phyloP scores from a whole-genome alignment of 768 basidiomycete genomes.

The Naganishia vishniacii region DNA sequence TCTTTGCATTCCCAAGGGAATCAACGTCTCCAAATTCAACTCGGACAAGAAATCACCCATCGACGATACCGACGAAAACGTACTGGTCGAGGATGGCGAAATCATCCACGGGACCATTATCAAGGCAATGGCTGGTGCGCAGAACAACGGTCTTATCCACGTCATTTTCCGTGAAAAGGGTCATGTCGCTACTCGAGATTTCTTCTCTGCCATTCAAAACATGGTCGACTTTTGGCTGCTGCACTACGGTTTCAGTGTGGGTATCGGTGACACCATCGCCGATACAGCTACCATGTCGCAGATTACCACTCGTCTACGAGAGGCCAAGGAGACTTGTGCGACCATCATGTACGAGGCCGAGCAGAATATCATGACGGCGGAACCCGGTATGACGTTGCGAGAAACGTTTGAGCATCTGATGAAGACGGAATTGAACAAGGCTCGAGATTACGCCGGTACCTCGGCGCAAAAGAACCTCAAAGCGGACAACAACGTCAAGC shows the following conservation, averaged over 20 bases:
- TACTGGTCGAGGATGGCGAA: constrained; percentile 94
- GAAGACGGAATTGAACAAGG: constrained; percentile 83
- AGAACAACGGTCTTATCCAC: constrained; percentile 84
- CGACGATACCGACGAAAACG: constrained; percentile 85
- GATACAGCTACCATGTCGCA: constrained; percentile 78
- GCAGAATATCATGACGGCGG: constrained; percentile 77
- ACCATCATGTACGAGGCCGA: constrained; percentile 74
- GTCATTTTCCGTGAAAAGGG: constrained; percentile 97
- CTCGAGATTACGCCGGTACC: constrained; percentile 91
- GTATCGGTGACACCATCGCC: constrained; percentile 97
- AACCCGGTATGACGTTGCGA: constrained; percentile 97
- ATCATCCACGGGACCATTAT: constrained; percentile 90
- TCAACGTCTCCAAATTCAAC: constrained; percentile 59
- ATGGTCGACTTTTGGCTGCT: constrained; percentile 98
- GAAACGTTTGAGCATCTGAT: constrained; percentile 95
- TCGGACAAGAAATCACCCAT: constrained; percentile 71
- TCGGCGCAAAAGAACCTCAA: constrained; percentile 96
- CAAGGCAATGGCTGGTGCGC: constrained; percentile 96
- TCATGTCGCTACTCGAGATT: constrained; percentile 76
- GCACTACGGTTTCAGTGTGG: constrained; percentile 98
- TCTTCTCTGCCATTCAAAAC: constrained; percentile 89
- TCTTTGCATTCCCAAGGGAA: constrained; percentile 85
- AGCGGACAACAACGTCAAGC: constrained; percentile 99
- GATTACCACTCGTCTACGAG: constrained; percentile 75
- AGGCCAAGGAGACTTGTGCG: constrained; percentile 73